Evolutionary conservation across 768 basidiomycete genomes (phyloP), one percentile per base, ranked within the genome.

Genomic region (Serendipita sp.): DNA sequence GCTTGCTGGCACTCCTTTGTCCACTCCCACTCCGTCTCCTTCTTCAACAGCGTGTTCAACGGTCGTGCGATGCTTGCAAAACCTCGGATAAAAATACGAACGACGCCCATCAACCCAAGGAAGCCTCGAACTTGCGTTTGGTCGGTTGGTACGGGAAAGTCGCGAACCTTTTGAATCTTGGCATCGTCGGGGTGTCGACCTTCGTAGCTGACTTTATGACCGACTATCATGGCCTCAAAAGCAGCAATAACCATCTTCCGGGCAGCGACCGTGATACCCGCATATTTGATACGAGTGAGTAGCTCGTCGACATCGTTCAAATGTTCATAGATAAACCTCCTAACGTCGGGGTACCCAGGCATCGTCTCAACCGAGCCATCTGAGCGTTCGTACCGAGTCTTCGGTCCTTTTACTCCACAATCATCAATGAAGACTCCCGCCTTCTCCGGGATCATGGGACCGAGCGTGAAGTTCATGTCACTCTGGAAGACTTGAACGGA

Each of bases 361-460:
- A 48, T 48, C 26, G 17, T 28, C n/a, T 48, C 45, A 17, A 4
- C 3, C 26, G 45, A 48, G 4, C 45, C n/a, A 48, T 48, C 45
- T 38, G 34, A 13, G 3, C n/a, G n/a, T n/a, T 48, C 45, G 17
- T 20, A 48, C 17, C 45, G n/a, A 3, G 45, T 48, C 45, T 28
- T n/a, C 17, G 45, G 45, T 3, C 75, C 74, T 62, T 71, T 72
- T 2, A 78, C 61, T 0, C 70, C 70, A 0, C 74, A 64, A 63
- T 80, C 73, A 63, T 81, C 74, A 9, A 80, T 71, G 58, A 72
- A 81, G 0, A 71, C 72, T 0, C 66, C 63, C 0, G 74, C 74
- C 3, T 69, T 24, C 1, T 76, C 26, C 17, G 75, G 76, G 1
- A 80, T 78, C 63, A 79, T 73, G 0, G 70, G 63, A 48, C 73